phyloP scores from a whole-genome alignment of 768 basidiomycete species.

The Pleurotus citrinopileatus region DNA sequence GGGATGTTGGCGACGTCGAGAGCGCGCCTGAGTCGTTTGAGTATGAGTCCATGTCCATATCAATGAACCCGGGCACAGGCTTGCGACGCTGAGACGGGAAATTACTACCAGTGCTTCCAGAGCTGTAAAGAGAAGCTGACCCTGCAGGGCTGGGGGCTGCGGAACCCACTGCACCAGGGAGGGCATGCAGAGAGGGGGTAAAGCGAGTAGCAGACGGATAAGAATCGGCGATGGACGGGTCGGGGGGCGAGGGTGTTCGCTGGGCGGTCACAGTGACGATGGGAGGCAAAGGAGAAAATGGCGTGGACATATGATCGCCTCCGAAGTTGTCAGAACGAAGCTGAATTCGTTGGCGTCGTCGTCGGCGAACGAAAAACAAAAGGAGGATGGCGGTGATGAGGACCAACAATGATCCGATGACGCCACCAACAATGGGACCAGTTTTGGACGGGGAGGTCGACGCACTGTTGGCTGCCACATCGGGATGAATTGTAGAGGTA shows the following conservation, averaged over 20 bases:
- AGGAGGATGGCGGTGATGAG: background rate
- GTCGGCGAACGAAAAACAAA: conserved; percentile 9
- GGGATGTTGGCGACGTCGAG: background rate
- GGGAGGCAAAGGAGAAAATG: background rate
- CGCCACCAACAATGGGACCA: conserved; percentile 9
- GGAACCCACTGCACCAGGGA: background rate
- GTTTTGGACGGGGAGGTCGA: background rate
- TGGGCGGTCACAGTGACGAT: background rate
- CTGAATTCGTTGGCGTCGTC: background rate
- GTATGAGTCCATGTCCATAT: background rate
- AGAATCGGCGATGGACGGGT: background rate
- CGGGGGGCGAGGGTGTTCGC: background rate
- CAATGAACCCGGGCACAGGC: conserved; percentile 1
- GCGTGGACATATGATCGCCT: background rate
- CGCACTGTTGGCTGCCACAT: background rate
- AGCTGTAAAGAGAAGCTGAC: background rate
- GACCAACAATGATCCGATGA: conserved; percentile 1
- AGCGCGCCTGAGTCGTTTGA: background rate
- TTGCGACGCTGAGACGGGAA: conserved; percentile 1
- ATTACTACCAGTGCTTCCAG: background rate
- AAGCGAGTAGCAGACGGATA: background rate
- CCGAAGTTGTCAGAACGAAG: background rate
- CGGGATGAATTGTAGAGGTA: background rate
- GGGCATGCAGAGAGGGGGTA: background rate
- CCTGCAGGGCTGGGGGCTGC: background rate